A percentile compares a stretch with the other conserved stretches of the same genome.
Conservation (phyloP, 2,329 filamentous ascomycete species). For the Fonsecaea multimorphosa region DNA sequence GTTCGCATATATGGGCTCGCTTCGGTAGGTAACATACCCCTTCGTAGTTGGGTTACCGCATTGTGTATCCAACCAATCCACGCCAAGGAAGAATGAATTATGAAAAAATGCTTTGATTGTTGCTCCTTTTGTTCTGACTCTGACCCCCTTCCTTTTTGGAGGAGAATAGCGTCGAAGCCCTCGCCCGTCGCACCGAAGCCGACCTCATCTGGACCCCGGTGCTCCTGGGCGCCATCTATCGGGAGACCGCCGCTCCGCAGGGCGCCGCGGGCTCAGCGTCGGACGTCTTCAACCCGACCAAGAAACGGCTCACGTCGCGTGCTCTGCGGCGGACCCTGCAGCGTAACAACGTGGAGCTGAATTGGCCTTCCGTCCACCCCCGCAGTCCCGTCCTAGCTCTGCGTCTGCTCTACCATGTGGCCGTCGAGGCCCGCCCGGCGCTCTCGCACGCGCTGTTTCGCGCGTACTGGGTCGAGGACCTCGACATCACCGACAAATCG, state of each 20-base stretch:
- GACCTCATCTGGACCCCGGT: slow-evolving; percentile 18
- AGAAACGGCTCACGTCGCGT: slow-evolving; percentile 15
- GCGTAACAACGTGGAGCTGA: slow-evolving; percentile 18
- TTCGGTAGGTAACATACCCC: background rate
- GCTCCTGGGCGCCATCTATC: slow-evolving; percentile 32
- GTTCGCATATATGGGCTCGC: slow-evolving; percentile 2
- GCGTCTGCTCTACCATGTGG: slow-evolving; percentile 26
- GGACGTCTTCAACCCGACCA: slow-evolving; percentile 33
- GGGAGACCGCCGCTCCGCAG: slow-evolving; percentile 31
- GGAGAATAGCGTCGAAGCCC: background rate
- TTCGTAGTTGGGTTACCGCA: too few relatives aligned
- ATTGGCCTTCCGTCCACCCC: slow-evolving; percentile 25
- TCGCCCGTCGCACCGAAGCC: background rate
- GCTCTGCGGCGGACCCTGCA: slow-evolving; percentile 19
- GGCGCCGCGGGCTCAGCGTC: slow-evolving; percentile 28
- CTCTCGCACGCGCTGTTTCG: slow-evolving; percentile 23
- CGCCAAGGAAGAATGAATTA: too few relatives aligned
- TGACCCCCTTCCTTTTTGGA: background rate
- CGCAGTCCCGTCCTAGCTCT: slow-evolving; percentile 25
- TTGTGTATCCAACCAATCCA: too few relatives aligned
- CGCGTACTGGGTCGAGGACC: slow-evolving; percentile 31
- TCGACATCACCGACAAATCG: slow-evolving; percentile 22
- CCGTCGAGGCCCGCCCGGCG: slow-evolving; percentile 14
- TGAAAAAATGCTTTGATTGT: too few relatives aligned
- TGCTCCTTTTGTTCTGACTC: too few relatives aligned